A percentile compares a stretch with the other conserved stretches of the same genome.
Conservation (phyloP, 2,329 filamentous ascomycete genomes). For the Arthrinium phaeospermum region DNA sequence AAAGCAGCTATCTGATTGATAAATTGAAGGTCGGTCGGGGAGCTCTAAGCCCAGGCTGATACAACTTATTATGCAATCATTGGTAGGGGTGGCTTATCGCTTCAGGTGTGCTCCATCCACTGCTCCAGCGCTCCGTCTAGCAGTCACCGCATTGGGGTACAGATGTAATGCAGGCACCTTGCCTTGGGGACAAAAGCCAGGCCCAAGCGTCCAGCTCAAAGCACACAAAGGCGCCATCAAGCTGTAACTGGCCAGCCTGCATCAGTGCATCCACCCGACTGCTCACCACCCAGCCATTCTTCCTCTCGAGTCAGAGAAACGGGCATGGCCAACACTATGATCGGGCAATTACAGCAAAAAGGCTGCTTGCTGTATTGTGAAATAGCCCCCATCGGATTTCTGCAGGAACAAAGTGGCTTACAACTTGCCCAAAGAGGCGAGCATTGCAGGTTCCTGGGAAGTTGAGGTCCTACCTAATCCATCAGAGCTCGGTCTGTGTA, state of each 20-base stretch:
- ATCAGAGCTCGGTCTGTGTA: not conserved
- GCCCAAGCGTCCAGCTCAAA: not conserved
- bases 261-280: not conserved
- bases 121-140: not conserved
- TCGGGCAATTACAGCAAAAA: not conserved
- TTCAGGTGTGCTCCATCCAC: not conserved
- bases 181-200: not conserved
- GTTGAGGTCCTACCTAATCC: not conserved
- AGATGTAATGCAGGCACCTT: not conserved
- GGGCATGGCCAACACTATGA: not conserved
- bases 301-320: not conserved
- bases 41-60: constrained; percentile 9
- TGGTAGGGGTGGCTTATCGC: constrained; percentile 9
- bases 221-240: not conserved
- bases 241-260: not conserved
- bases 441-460: not conserved
- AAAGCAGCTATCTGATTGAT: constrained; percentile 2
- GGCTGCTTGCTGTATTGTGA: not conserved
- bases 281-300: not conserved
- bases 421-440: not conserved
- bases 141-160: not conserved
- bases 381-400: not conserved
- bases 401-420: not conserved
- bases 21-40: constrained; percentile 12
- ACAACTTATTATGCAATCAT: constrained; percentile 13